Base-by-base conservation (phyloP, 192 early-diverging fungal genomes). In the Oehlia diaphana region DNA sequence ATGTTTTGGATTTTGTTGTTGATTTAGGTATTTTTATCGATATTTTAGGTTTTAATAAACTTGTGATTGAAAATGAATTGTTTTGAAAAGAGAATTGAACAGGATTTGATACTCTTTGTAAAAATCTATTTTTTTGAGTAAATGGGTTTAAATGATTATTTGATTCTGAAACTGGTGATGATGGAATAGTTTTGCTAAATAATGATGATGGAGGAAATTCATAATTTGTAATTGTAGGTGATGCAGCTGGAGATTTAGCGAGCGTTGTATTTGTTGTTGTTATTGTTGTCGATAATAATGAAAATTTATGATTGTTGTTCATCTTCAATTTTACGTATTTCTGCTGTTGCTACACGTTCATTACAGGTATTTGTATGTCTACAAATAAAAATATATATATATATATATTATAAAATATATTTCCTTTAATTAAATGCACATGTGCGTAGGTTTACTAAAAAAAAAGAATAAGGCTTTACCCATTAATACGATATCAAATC, bases 361-460 rank as follows among this genome's bases (percentile, higher is more conserved):
- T 87, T 21, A 87, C 79, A 0, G 86, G 86, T 83, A 87, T 87
- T 76, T 87, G 83, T 23, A 87, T 69, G 69, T 87, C 79, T 80
- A 44, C 7, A 64, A 64, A 64, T 9, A n/a, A 64, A n/a, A 26
- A 13, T 16, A 12, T 26, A 4, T 5, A 66, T 14, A 26, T 26
- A 26, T 66, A 35, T 35, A 35, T 35, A 4, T 35, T 35, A 2
- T 35, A 26, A 31, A 14, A 50, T 1, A 26, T 26, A 8, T 50
- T 14, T 26, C 26, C 0, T 26, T 37, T 37, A 37, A 50, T 4
- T 53, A 26, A 26, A 26, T 26, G 0, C 26, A 26, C 26, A 26
- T 26, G n/a, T n/a, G 0, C 26, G 26, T 26, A 26, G 26, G 26
- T 26, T 26, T 26, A 26, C 26, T 26, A 44, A 53, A 53, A 53